phyloP scores from a whole-genome alignment of 768 basidiomycete species.

The Phanerochaete carnosa region DNA sequence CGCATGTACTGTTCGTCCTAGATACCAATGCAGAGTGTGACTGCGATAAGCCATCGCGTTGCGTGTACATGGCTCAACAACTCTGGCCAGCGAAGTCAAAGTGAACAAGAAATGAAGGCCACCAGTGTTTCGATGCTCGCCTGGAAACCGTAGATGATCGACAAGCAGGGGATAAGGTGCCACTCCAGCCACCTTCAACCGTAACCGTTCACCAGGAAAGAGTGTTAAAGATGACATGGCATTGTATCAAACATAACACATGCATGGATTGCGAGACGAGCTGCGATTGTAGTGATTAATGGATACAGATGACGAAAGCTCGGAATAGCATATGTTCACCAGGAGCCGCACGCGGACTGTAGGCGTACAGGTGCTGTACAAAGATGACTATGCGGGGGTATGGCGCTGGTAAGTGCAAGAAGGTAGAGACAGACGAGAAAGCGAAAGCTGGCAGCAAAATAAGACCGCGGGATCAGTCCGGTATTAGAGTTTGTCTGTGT shows the following conservation, averaged over 20 bases:
- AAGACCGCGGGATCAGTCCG: not conserved
- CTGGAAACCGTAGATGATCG: too few relatives aligned
- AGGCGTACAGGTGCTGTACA: not conserved
- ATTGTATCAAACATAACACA: not conserved
- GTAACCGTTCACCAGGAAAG: too few relatives aligned
- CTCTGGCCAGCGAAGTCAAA: too few relatives aligned
- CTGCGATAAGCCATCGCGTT: not conserved
- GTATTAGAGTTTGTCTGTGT: not conserved
- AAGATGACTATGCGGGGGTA: not conserved
- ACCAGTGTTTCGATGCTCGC: too few relatives aligned
- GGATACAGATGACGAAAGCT: not conserved
- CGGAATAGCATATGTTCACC: not conserved
- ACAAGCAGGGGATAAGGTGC: too few relatives aligned
- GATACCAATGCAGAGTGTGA: too few relatives aligned
- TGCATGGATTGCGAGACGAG: not conserved
- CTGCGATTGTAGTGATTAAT: not conserved
- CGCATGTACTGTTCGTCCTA: not conserved
- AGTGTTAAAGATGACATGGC: not conserved
- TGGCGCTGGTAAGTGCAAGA: not conserved
- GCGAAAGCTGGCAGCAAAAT: not conserved
- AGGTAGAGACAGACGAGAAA: not conserved
- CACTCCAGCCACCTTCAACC: too few relatives aligned
- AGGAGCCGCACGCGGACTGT: not conserved
- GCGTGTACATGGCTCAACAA: too few relatives aligned
- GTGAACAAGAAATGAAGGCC: too few relatives aligned